Percentiles rank a stretch among this genome's conserved stretches.
Evolutionary conservation across 192 early-diverging fungal species (phyloP).

Genomic region (Coemansia sp.): DNA sequence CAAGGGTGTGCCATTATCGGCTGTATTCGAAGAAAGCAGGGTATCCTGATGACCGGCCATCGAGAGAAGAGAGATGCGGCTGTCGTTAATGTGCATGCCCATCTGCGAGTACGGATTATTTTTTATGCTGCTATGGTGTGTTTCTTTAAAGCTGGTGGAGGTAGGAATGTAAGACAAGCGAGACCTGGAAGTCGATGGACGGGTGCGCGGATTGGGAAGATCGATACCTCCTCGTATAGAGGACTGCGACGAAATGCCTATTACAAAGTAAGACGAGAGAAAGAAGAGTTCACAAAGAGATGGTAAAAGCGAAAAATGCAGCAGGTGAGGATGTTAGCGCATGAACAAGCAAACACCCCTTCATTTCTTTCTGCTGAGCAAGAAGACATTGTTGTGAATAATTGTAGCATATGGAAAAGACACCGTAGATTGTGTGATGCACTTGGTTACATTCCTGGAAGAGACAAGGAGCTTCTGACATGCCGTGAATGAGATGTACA

Average conservation of each 20-base stretch:
- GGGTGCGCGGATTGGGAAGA: slow-evolving; percentile 25
- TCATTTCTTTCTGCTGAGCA: not conserved
- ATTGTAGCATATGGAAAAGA: not conserved
- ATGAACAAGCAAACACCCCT: not conserved
- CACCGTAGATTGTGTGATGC: not conserved
- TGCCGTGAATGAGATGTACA: not conserved
- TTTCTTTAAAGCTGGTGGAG: slow-evolving; percentile 40
- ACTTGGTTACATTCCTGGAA: not conserved
- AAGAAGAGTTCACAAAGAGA: not conserved
- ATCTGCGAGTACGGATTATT: slow-evolving; percentile 23
- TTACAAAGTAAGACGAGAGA: not conserved
- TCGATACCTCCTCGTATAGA: slow-evolving; percentile 21
- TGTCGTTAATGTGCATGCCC: slow-evolving; percentile 25
- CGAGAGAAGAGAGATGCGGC: slow-evolving; percentile 45
- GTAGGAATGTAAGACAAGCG: slow-evolving; percentile 40
- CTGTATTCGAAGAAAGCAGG: not conserved
- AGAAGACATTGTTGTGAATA: not conserved
- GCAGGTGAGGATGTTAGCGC: not conserved
- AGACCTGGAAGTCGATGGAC: slow-evolving; percentile 40
- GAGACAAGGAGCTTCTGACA: slow-evolving; percentile 4
- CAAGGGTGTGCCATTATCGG: slow-evolving; percentile 16
- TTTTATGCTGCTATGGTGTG: slow-evolving; percentile 15
- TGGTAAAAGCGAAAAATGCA: not conserved
- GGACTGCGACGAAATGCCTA: slow-evolving; percentile 17
- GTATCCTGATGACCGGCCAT: slow-evolving; percentile 36